These are phyloP conservation scores for Eimeria falciformis DNA, from an alignment of 169 alveolate genomes.

Conservation along the genomic window DNA sequence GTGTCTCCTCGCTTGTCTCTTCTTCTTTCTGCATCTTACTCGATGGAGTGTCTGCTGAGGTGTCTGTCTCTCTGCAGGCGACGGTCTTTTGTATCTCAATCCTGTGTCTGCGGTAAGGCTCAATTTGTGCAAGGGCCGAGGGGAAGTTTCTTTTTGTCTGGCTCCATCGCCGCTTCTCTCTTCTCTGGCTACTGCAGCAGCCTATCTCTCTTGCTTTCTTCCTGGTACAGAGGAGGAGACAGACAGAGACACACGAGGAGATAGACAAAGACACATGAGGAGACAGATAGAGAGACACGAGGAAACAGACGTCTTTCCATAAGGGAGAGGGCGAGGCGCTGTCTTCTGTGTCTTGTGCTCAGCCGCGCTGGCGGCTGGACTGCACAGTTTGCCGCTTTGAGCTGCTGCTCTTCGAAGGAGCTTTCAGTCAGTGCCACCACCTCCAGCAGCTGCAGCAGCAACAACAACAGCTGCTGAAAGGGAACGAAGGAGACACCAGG, in stretches of 20 bases:
- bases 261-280: not conserved
- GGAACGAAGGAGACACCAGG: not conserved
- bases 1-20: too few relatives aligned
- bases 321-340: too few relatives aligned
- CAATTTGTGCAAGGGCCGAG: too few relatives aligned
- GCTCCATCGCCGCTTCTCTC: not conserved
- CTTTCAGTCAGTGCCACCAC: constrained; percentile 46
- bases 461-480: not conserved
- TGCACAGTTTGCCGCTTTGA: constrained; percentile 75
- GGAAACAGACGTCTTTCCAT: too few relatives aligned
- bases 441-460: not conserved
- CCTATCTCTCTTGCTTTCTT: not conserved
- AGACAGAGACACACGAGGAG: too few relatives aligned
- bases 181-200: not conserved
- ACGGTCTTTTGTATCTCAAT: not conserved
- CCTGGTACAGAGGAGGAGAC: too few relatives aligned
- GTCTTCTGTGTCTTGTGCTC: not conserved
- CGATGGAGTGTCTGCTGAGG: too few relatives aligned
- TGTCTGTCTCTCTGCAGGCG: not conserved
- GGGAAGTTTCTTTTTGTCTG: not conserved
- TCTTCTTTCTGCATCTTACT: too few relatives aligned
- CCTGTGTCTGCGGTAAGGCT: constrained; percentile 16
- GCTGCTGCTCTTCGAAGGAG: constrained; percentile 72
- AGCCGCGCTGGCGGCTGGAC: constrained; percentile 79
- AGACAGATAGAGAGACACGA: not conserved